Evolutionary conservation across 176 grass and related monocot genomes (phyloP).

Genomic region (Sorghum bicolor): DNA sequence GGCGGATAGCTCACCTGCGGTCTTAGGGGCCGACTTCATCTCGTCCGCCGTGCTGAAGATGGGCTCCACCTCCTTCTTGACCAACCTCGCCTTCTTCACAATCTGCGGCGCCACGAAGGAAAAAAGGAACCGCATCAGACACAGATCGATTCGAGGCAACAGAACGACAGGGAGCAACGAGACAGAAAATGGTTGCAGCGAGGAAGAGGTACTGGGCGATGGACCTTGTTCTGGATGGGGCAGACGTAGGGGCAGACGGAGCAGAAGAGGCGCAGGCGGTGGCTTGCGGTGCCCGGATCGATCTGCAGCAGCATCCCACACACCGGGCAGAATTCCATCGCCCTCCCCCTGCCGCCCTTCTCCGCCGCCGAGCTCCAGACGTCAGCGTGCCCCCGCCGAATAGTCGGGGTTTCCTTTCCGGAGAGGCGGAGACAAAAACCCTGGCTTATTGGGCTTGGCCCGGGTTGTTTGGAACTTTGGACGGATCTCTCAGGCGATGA

Average conservation of each 20-base stretch:
- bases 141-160: background rate
- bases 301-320: slow-evolving; percentile 78
- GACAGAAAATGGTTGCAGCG: background rate
- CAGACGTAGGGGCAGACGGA: slow-evolving; percentile 75
- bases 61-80: slow-evolving; percentile 64
- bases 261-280: slow-evolving; percentile 56
- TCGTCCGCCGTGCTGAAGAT: slow-evolving; percentile 49
- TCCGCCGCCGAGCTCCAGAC: background rate
- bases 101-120: slow-evolving; percentile 40
- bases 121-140: background rate
- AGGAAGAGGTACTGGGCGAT: background rate
- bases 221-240: slow-evolving; percentile 58
- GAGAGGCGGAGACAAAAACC: background rate
- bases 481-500: background rate
- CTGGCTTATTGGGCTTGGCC: background rate
- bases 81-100: slow-evolving; percentile 52
- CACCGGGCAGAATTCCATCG: slow-evolving; percentile 81
- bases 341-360: background rate
- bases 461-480: background rate
- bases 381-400: background rate
- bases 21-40: slow-evolving; percentile 55
- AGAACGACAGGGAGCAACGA: background rate
- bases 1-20: slow-evolving; percentile 30
- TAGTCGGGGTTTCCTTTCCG: background rate
- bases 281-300: slow-evolving; percentile 48